Conservation (phyloP, 306 rosid species). For the Begonia masoniana region DNA sequence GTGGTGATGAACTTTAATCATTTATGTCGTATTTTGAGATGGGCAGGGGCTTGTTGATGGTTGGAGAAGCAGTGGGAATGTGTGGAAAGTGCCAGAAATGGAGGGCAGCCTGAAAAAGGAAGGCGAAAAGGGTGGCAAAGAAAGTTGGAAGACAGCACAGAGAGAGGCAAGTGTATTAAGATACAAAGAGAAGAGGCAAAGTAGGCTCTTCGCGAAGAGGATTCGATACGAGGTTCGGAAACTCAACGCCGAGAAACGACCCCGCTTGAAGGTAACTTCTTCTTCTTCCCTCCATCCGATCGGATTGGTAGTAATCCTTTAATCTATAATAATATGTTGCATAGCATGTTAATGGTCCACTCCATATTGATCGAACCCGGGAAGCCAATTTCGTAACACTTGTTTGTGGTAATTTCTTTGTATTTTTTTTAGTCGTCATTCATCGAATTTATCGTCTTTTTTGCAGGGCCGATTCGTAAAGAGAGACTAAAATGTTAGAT, state of each 20-base stretch:
- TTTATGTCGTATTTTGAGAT: too few relatives aligned
- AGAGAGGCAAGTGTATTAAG: constrained; percentile 83
- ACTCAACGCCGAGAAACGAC: constrained; percentile 84
- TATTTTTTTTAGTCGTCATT: too few relatives aligned
- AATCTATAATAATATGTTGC: too few relatives aligned
- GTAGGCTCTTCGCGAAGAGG: constrained; percentile 61
- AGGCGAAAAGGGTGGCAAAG: constrained; percentile 19
- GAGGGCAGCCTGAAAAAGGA: constrained; percentile 12
- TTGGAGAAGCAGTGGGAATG: constrained; percentile 29
- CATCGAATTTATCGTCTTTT: not conserved
- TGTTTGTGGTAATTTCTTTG: too few relatives aligned
- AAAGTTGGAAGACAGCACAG: constrained; percentile 32
- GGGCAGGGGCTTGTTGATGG: constrained; percentile 31
- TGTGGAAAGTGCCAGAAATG: constrained; percentile 48
- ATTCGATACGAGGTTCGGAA: constrained; percentile 86
- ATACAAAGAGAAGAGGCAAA: constrained; percentile 81
- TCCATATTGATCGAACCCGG: too few relatives aligned
- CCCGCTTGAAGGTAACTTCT: constrained; percentile 72
- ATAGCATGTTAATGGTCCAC: too few relatives aligned
- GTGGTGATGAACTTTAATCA: too few relatives aligned
- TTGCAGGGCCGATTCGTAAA: constrained; percentile 91
- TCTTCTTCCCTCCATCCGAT: not conserved
- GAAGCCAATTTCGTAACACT: not conserved
- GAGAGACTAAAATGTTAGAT: constrained; percentile 27
- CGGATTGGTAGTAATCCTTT: too few relatives aligned